phyloP scores from a whole-genome alignment of 768 basidiomycete species.

The Auriculariales sp. region DNA sequence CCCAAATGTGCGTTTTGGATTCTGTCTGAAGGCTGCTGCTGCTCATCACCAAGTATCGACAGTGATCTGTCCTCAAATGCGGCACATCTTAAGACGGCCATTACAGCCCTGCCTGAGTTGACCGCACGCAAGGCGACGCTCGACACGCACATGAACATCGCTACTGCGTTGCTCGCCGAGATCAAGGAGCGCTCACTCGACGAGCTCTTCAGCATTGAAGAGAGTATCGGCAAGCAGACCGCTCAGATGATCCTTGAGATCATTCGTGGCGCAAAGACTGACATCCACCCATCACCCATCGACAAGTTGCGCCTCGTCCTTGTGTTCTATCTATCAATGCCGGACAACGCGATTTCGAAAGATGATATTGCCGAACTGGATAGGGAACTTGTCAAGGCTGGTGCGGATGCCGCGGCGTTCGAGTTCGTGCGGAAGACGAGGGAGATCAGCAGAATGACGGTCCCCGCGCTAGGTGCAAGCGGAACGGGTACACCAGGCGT shows the following conservation, averaged over 20 bases:
- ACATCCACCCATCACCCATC: slow-evolving; percentile 47
- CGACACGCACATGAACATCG: slow-evolving; percentile 99
- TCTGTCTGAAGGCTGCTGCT: not conserved
- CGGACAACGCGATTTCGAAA: slow-evolving; percentile 67
- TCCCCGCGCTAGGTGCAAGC: slow-evolving; percentile 38
- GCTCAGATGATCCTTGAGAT: slow-evolving; percentile 70
- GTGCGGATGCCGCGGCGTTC: slow-evolving; percentile 69
- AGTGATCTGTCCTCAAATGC: slow-evolving; percentile 89
- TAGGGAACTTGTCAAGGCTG: slow-evolving; percentile 68
- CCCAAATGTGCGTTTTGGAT: slow-evolving; percentile 61
- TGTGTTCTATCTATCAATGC: slow-evolving; percentile 85
- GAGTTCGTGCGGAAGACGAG: slow-evolving; percentile 83
- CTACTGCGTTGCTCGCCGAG: slow-evolving; percentile 83
- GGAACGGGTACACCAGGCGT: slow-evolving; percentile 53
- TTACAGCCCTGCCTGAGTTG: slow-evolving; percentile 90
- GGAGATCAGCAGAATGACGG: slow-evolving; percentile 87
- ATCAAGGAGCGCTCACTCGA: slow-evolving; percentile 92
- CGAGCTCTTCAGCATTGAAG: slow-evolving; percentile 94
- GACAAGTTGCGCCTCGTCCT: slow-evolving; percentile 91
- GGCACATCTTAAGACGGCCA: slow-evolving; percentile 87
- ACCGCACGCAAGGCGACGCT: slow-evolving; percentile 93
- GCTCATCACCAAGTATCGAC: slow-evolving; percentile 13
- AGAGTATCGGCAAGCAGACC: slow-evolving; percentile 76
- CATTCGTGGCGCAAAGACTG: slow-evolving; percentile 59
- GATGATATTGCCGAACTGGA: slow-evolving; percentile 84